Evolutionary conservation across 805 yeast species (phyloP).

Genomic region (Starmerella floris): DNA sequence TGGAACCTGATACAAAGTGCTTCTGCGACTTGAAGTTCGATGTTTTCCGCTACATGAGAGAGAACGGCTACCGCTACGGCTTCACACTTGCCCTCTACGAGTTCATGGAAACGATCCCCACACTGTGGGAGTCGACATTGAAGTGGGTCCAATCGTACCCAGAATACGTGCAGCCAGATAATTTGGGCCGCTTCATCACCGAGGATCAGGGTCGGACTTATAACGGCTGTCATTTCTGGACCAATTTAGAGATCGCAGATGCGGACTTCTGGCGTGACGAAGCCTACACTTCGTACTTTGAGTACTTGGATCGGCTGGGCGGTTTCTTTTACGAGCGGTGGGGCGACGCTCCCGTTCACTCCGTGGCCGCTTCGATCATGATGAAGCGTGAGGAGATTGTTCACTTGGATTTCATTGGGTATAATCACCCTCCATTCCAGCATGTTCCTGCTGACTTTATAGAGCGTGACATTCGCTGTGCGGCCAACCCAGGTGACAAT

Average conservation of each 20-base stretch:
- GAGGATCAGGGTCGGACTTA: slow-evolving; percentile 59
- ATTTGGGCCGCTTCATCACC: slow-evolving; percentile 55
- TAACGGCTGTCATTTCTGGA: slow-evolving; percentile 83
- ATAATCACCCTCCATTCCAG: slow-evolving; percentile 50
- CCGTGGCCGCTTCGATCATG: slow-evolving; percentile 71
- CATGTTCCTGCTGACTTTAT: slow-evolving; percentile 53
- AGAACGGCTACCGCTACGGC: slow-evolving; percentile 61
- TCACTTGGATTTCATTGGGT: slow-evolving; percentile 88
- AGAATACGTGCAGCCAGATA: slow-evolving; percentile 42
- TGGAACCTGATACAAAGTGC: slow-evolving; percentile 85
- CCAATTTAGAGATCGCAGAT: slow-evolving; percentile 84
- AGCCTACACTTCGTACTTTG: slow-evolving; percentile 55
- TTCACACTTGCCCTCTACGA: slow-evolving; percentile 73
- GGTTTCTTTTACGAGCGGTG: slow-evolving; percentile 89
- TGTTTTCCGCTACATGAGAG: slow-evolving; percentile 78
- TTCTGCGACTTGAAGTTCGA: slow-evolving; percentile 89
- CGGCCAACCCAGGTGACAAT: slow-evolving; percentile 31
- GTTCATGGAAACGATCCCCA: slow-evolving; percentile 70
- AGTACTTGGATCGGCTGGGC: slow-evolving; percentile 53
- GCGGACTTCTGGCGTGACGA: slow-evolving; percentile 60
- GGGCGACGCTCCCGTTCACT: slow-evolving; percentile 97
- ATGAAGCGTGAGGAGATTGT: slow-evolving; percentile 60
- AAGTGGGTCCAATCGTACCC: slow-evolving; percentile 37
- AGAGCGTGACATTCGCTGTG: slow-evolving; percentile 39
- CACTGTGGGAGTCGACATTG: slow-evolving; percentile 47